Conservation (phyloP, 345 rosid genomes). For the Lepidium aucheri region DNA sequence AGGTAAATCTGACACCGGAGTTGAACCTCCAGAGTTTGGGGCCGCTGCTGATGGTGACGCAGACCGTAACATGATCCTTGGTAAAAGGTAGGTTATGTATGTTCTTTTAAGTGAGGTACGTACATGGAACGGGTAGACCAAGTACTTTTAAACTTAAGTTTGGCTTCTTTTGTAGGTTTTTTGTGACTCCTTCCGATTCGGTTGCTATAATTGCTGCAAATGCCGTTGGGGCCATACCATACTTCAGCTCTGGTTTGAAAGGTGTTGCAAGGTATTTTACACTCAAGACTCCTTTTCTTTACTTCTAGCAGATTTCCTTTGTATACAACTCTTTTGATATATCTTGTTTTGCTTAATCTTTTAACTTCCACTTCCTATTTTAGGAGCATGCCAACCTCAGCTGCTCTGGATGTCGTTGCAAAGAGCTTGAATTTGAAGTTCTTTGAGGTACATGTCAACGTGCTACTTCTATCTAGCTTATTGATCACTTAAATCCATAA, state of each 20-base stretch:
- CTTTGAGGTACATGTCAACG: constrained; percentile 62
- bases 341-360: background rate
- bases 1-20: constrained; percentile 58
- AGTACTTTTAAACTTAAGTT: background rate
- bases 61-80: constrained; percentile 98
- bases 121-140: background rate
- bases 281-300: background rate
- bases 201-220: constrained; percentile 98
- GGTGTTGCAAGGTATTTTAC: constrained; percentile 93
- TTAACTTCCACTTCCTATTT: constrained; percentile 9
- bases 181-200: constrained; percentile 98
- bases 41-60: constrained; percentile 99
- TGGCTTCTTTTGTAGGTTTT: constrained; percentile 50
- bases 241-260: constrained; percentile 88
- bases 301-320: background rate
- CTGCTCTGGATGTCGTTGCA: constrained; percentile 98
- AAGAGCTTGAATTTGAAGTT: constrained; percentile 74
- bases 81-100: constrained; percentile 59
- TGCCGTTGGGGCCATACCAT: constrained; percentile 85
- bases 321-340: background rate
- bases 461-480: background rate
- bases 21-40: constrained; percentile 95
- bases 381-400: constrained; percentile 99
- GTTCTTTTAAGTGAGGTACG: background rate
- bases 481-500: background rate